Base-by-base conservation (phyloP, 805 yeast species). In the Nakazawaea holstii region DNA sequence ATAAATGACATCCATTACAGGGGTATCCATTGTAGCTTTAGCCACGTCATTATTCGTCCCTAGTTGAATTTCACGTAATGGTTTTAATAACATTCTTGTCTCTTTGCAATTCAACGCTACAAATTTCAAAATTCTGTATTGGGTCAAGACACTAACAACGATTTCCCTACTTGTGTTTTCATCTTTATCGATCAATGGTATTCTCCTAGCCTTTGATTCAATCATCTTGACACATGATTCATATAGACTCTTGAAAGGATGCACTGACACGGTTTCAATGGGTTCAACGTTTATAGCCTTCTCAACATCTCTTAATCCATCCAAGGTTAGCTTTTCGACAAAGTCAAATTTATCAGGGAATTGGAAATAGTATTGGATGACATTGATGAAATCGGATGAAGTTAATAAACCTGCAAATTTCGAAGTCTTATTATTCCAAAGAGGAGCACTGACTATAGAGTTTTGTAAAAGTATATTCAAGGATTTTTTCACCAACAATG, bases 61-160 rank as follows among this genome's bases (percentile, higher is more conserved):
- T n/a, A 85, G 76, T 33, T 77, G 72, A 40, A 94, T 68, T 48
- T 84, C 85, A 50, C 75, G 73, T 49, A 94, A 72, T 3, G 96
- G 95, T 55, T 83, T 80, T 55, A 83, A 70, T 48, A 94, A 71
- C 74, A 82, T 86, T 57, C 86, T 81, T 3, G 96, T 90, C 64
- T 94, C 98, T 63, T 89, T 90, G 69, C 99, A 94, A 66, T 94
- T 94, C 65, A 92, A 77, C 2, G 97, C 91, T 30, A 94, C 97
- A 62, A 94, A 94, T 67, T 95, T 92, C 59, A 94, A 73, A 48
- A 94, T 94, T 61, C 99, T 82, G 67, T 94, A 94, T 70, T 94
- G 99, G 1, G 99, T 94, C 59, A 94, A 74, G 45, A 94, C 99
- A 48, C 90, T 80, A 7, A 94, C 97, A 14, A 94, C 97, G 59